These are phyloP conservation scores for Aspergillus ostianus DNA, from an alignment of 495 filamentous ascomycete genomes.

Conservation along the genomic window DNA sequence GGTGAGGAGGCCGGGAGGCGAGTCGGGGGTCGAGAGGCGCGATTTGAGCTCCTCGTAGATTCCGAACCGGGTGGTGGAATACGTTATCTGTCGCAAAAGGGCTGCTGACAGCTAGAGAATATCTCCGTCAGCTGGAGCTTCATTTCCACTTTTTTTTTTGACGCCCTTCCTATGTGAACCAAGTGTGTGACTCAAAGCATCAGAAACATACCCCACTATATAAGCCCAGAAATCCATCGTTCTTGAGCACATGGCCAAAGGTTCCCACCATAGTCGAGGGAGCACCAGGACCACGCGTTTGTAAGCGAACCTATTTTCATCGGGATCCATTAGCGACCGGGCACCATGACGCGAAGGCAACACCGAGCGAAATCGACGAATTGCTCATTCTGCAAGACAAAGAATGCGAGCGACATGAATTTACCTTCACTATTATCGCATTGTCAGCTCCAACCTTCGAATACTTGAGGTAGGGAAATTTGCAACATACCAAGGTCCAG, in stretches of 20 bases:
- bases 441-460: slow-evolving; percentile 18
- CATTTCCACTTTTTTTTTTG: background rate
- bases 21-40: slow-evolving; percentile 51
- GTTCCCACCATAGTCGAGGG: slow-evolving; percentile 77
- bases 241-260: slow-evolving; percentile 69
- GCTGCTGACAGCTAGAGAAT: slow-evolving; percentile 75
- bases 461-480: background rate
- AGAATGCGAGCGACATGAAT: background rate
- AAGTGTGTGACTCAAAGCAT: background rate
- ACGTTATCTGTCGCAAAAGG: slow-evolving; percentile 85
- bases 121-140: slow-evolving; percentile 6
- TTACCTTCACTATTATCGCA: slow-evolving; percentile 50
- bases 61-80: slow-evolving; percentile 90
- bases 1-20: slow-evolving; percentile 58
- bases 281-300: slow-evolving; percentile 68
- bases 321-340: slow-evolving; percentile 5
- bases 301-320: slow-evolving; percentile 71
- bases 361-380: slow-evolving; percentile 2
- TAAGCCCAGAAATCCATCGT: slow-evolving; percentile 68
- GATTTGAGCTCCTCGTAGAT: slow-evolving; percentile 91
- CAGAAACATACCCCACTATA: slow-evolving; percentile 69
- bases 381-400: background rate
- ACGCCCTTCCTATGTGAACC: too few species aligned
- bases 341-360: background rate
- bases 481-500: slow-evolving; percentile 61